Conservation (phyloP, 1,284 basidiomycete genomes). For the Nidula niveotomentosa region DNA sequence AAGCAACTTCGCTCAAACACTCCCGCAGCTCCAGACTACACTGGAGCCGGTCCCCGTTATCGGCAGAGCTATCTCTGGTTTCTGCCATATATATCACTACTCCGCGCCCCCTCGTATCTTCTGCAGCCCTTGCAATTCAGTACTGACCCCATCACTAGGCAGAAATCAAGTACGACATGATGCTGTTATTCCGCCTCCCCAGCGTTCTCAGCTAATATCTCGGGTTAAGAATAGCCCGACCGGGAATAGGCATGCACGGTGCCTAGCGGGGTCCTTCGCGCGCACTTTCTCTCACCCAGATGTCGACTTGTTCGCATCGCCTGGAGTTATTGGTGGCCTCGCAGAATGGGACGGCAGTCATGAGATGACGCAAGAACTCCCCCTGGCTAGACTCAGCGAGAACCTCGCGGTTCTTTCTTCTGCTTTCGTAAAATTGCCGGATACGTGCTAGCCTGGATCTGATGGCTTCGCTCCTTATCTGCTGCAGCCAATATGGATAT, state of each 20-base stretch:
- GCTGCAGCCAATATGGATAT: too few species aligned
- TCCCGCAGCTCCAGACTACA: too few species aligned
- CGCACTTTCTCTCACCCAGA: neutral
- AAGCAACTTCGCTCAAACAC: too few species aligned
- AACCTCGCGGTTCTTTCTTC: neutral
- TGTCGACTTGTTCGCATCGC: neutral
- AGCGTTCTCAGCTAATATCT: neutral
- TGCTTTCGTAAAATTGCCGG: neutral
- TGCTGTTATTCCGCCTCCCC: too few species aligned
- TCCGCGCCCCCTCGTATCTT: constrained; percentile 1
- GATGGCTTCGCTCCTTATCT: neutral
- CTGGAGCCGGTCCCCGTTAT: too few species aligned
- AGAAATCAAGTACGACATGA: too few species aligned
- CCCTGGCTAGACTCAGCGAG: neutral
- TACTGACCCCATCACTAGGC: neutral
- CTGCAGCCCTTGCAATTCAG: neutral
- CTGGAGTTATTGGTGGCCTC: neutral
- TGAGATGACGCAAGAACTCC: neutral
- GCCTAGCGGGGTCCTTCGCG: neutral
- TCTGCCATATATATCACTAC: neutral
- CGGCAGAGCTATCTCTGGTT: too few species aligned
- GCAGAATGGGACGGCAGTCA: neutral
- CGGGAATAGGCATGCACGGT: neutral
- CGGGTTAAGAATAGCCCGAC: neutral
- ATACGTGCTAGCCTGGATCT: neutral